Evolutionary conservation across 129 eudicot genomes (phyloP).

Genomic region (Artemisia tridentata): DNA sequence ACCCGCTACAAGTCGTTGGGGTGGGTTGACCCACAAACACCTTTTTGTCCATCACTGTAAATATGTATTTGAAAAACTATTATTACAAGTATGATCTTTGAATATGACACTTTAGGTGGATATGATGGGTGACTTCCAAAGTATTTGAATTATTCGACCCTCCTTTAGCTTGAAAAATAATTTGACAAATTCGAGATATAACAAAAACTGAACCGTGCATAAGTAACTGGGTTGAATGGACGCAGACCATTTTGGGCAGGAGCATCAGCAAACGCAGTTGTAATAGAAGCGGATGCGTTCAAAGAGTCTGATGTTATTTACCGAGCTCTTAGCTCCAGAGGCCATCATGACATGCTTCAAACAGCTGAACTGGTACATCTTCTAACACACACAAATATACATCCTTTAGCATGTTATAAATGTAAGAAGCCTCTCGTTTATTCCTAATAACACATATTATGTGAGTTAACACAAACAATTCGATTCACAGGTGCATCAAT

Average conservation of each 20-base stretch:
- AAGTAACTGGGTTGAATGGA: conserved; percentile 16
- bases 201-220: not conserved
- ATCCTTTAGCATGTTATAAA: too few species aligned
- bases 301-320: conserved; percentile 93
- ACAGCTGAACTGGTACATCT: conserved; percentile 80
- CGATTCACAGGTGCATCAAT: conserved; percentile 81
- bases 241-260: conserved; percentile 96
- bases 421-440: too few species aligned
- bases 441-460: too few species aligned
- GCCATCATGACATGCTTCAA: conserved; percentile 97
- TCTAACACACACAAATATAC: conserved; percentile 3
- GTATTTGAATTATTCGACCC: too few species aligned
- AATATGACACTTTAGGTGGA: too few species aligned
- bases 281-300: conserved; percentile 96
- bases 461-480: not conserved
- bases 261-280: conserved; percentile 87
- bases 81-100: too few species aligned
- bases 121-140: too few species aligned
- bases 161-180: too few species aligned
- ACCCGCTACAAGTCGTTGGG: too few species aligned
- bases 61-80: not conserved
- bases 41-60: too few species aligned
- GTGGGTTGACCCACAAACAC: too few species aligned
- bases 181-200: not conserved
- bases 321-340: conserved; percentile 78